A percentile compares a stretch with the other conserved stretches of the same genome.
phyloP scores from a whole-genome alignment of 169 alveolate genomes.

The Hepatocystis sp. region DNA sequence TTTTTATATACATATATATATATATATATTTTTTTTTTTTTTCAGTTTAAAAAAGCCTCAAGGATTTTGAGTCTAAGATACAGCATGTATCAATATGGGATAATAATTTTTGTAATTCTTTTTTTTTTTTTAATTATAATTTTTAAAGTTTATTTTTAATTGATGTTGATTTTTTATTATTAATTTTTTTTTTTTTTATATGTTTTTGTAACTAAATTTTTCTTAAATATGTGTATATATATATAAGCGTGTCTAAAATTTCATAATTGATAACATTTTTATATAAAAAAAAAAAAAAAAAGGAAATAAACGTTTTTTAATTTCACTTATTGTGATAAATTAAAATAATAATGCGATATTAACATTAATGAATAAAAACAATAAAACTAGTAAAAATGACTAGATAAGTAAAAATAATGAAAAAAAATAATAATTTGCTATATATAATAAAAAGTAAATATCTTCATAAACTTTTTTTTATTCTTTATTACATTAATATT shows the following conservation, averaged over 20 bases:
- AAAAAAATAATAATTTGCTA: too few relatives aligned
- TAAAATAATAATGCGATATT: too few relatives aligned
- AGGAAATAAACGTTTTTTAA: too few relatives aligned
- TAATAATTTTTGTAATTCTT: slow-evolving; percentile 20
- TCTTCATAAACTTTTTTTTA: too few relatives aligned
- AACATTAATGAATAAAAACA: too few relatives aligned
- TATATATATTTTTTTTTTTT: background rate
- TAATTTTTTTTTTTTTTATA: slow-evolving; percentile 27
- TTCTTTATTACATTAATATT: too few relatives aligned
- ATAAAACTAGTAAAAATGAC: too few relatives aligned
- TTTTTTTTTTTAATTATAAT: slow-evolving; percentile 66
- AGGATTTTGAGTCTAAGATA: slow-evolving; percentile 71
- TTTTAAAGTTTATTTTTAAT: slow-evolving; percentile 69
- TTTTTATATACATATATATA: background rate
- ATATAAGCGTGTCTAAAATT: background rate
- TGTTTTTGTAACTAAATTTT: slow-evolving; percentile 17
- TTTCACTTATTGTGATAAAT: too few relatives aligned
- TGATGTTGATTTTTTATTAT: slow-evolving; percentile 9
- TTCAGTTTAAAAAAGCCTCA: slow-evolving; percentile 73
- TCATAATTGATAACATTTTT: slow-evolving; percentile 1
- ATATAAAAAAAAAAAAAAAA: too few relatives aligned
- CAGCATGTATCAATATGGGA: slow-evolving; percentile 70
- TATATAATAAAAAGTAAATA: too few relatives aligned
- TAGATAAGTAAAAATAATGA: too few relatives aligned
- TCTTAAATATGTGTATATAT: slow-evolving; percentile 6